Evolutionary conservation across 768 basidiomycete species (phyloP), one percentile per base, ranked within the genome.

Genomic region (Tulasnella calospora): DNA sequence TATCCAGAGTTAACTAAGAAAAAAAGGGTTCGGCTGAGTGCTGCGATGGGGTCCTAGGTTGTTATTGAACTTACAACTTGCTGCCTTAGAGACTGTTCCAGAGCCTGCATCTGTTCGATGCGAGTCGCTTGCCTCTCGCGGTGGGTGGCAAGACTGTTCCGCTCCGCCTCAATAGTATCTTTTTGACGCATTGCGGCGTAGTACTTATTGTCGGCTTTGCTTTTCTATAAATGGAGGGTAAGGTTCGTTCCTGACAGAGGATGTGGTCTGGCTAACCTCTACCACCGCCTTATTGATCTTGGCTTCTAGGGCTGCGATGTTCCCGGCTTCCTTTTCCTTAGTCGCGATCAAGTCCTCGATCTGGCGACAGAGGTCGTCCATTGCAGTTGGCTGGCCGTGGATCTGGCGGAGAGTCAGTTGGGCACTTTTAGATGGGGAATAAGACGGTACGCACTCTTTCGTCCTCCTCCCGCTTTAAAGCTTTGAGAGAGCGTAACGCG

Each of bases 141-240:
- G 40, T 85, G 87, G 72, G 91, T 88, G 23, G 85, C 82, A 44
- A 91, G 84, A 41, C 86, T 89, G 84, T 94, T 94, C 70, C 91
- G 88, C 83, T 95, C 94, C 1, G 86, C 86, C 41, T 95, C 94
- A 3, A 91, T 85, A 23, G 93, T 91, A 79, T 98, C 95, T 84
- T 93, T 95, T 78, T 92, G 91, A 40, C 95, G 91, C 91, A 97
- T 94, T 2, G 92, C 91, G 23, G 93, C 89, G 82, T 91, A 99
- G 83, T 90, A 99, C 84, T 96, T 98, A 86, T 96, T 97, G 79
- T 98, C 96, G 21, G 93, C 91, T 85, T 97, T 98, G 12, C 95
- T 94, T 92, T 94, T 94, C 95, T 98, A 84, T 69, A 40, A 3
- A 40, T 71, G 23, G 4, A 6, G 33, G 15, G 76, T 79, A 30